phyloP scores from a whole-genome alignment of 768 basidiomycete genomes.

The Paxillus ammoniavirescens region DNA sequence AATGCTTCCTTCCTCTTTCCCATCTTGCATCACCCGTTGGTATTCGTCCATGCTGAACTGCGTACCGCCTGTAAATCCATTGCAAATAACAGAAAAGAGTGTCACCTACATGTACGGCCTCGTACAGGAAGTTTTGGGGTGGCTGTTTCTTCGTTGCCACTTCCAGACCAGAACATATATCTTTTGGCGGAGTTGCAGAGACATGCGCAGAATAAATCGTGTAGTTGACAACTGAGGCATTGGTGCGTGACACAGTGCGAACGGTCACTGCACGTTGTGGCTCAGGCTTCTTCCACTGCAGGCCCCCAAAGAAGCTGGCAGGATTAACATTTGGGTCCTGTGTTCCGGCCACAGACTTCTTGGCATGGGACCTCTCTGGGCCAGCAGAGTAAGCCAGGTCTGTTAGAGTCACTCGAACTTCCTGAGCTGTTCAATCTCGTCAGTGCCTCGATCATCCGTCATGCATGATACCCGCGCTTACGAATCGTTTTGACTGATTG shows the following conservation, averaged over 20 bases:
- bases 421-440: conserved; percentile 45
- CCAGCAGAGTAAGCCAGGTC: conserved; percentile 71
- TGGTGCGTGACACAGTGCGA: background rate
- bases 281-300: background rate
- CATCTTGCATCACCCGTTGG: conserved; percentile 65
- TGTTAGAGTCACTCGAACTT: conserved; percentile 75
- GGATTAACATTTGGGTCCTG: background rate
- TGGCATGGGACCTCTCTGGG: conserved; percentile 48
- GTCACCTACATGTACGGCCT: conserved; percentile 73
- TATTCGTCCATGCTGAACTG: conserved; percentile 77
- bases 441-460: background rate
- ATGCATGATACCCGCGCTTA: background rate
- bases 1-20: conserved; percentile 50
- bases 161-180: conserved; percentile 65
- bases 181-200: conserved; percentile 55
- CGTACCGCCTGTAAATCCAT: background rate
- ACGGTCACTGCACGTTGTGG: background rate
- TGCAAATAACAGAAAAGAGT: background rate
- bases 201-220: conserved; percentile 32
- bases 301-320: conserved; percentile 3
- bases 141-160: conserved; percentile 91
- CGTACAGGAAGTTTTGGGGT: conserved; percentile 65
- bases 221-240: background rate
- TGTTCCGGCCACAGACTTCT: conserved; percentile 9
- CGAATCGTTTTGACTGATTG: conserved; percentile 2